These are phyloP conservation scores for Hanseniaspora thailandica DNA, from an alignment of 805 yeast genomes.

Conservation along the genomic window DNA sequence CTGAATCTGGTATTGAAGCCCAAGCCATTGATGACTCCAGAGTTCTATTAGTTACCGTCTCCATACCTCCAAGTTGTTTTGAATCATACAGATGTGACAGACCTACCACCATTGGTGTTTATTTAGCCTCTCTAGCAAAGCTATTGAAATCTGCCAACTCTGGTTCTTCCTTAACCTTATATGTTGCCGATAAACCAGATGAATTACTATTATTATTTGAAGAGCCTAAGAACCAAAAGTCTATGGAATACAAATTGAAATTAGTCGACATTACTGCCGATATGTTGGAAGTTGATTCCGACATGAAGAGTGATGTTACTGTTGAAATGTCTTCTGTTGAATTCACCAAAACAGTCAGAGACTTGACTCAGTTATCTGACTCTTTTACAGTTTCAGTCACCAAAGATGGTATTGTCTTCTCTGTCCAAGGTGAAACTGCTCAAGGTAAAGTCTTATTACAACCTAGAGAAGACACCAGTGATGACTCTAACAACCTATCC, in stretches of 20 bases:
- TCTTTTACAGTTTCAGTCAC: conserved; percentile 75
- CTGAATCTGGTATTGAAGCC: conserved; percentile 86
- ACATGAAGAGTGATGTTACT: conserved; percentile 78
- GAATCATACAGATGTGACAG: conserved; percentile 90
- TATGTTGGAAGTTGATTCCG: conserved; percentile 74
- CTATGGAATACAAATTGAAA: conserved; percentile 81
- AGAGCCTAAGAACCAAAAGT: conserved; percentile 80
- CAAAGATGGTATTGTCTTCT: conserved; percentile 82
- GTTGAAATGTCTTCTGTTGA: conserved; percentile 80
- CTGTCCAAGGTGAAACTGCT: conserved; percentile 85
- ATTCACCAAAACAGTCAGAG: conserved; percentile 81
- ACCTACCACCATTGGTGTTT: conserved; percentile 82
- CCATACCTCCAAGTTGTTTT: conserved; percentile 81
- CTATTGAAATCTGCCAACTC: conserved; percentile 84
- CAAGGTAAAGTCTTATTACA: conserved; percentile 76
- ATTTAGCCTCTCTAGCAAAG: conserved; percentile 74
- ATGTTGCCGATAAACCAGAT: conserved; percentile 84
- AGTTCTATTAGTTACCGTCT: conserved; percentile 77
- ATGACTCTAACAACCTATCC: conserved; percentile 60
- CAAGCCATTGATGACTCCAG: conserved; percentile 98
- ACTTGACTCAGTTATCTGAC: conserved; percentile 75
- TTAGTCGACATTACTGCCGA: conserved; percentile 96
- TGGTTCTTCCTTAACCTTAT: conserved; percentile 73
- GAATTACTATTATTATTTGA: conserved; percentile 72
- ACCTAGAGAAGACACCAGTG: conserved; percentile 71